phyloP scores from a whole-genome alignment of 176 grass and related monocot species.

The Themeda triandra region DNA sequence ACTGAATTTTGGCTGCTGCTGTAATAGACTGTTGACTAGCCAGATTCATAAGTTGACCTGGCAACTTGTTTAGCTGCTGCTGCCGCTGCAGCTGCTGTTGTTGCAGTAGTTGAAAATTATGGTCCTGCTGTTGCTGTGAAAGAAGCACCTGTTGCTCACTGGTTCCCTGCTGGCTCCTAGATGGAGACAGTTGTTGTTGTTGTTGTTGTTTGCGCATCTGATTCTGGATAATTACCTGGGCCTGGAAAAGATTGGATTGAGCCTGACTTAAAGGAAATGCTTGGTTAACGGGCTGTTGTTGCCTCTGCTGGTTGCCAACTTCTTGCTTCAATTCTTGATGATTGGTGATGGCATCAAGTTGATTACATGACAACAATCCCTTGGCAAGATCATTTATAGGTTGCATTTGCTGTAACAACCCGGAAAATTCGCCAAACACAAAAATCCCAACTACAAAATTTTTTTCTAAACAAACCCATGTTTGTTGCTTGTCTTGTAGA shows the following conservation, averaged over 20 bases:
- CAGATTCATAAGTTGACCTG: constrained; percentile 53
- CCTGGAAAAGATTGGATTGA: constrained; percentile 62
- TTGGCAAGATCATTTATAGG: constrained; percentile 58
- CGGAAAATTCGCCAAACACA: no score
- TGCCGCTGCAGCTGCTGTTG: constrained; percentile 55
- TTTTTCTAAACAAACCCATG: no score
- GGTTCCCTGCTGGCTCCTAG: constrained; percentile 38
- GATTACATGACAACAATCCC: constrained; percentile 47
- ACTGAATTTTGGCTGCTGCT: constrained; percentile 32
- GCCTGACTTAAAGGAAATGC: constrained; percentile 59
- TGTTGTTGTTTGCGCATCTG: constrained; percentile 55
- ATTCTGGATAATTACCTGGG: constrained; percentile 75
- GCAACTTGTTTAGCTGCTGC: constrained; percentile 48
- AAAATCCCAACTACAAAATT: no score
- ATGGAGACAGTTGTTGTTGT: constrained; percentile 33
- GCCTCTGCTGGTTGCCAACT: constrained; percentile 45
- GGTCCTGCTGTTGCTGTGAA: constrained; percentile 48
- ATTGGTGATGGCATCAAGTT: constrained; percentile 47
- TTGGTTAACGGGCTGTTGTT: constrained; percentile 54
- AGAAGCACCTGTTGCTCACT: constrained; percentile 24
- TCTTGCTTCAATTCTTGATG: constrained; percentile 68
- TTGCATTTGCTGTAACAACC: constrained; percentile 77
- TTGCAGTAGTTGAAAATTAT: constrained; percentile 37
- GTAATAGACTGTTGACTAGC: constrained; percentile 57
- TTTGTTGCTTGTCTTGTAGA: no score